phyloP scores from a whole-genome alignment of 345 rosid genomes.

The Reutealis trisperma region DNA sequence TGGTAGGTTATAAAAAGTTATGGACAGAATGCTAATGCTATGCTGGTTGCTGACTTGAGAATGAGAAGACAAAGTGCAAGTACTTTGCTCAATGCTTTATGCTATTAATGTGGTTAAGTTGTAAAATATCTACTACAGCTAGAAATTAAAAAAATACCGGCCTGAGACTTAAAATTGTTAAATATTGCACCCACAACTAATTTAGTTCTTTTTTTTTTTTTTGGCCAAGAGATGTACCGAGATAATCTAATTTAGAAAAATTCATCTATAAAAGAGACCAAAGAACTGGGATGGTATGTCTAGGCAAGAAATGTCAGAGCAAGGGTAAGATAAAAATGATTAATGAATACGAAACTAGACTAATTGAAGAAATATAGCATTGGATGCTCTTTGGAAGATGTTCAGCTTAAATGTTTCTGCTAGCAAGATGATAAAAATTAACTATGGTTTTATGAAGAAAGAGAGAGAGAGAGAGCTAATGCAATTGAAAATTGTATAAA shows the following conservation, averaged over 20 bases:
- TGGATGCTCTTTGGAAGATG: background rate
- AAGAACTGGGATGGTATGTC: background rate
- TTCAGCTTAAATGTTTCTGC: constrained; percentile 12
- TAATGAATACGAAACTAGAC: background rate
- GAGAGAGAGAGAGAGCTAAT: background rate
- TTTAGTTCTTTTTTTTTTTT: too few relatives aligned
- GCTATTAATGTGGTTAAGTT: too few relatives aligned
- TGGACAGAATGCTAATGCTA: background rate
- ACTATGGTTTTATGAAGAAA: constrained; percentile 10
- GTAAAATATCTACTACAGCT: too few relatives aligned
- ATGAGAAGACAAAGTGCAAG: background rate
- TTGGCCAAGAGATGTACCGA: background rate
- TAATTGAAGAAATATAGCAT: constrained; percentile 10
- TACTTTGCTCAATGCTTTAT: background rate
- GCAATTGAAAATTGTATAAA: background rate
- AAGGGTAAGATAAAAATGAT: background rate
- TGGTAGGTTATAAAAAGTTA: background rate
- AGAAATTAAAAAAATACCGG: too few relatives aligned
- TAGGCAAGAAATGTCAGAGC: background rate
- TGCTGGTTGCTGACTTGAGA: background rate
- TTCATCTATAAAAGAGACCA: background rate
- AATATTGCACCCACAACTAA: too few relatives aligned
- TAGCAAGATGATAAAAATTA: background rate
- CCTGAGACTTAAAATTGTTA: too few relatives aligned
- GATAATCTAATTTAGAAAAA: too few relatives aligned